phyloP scores from a whole-genome alignment of 371 early-diverging fungal species.

The Mortierella sp. region DNA sequence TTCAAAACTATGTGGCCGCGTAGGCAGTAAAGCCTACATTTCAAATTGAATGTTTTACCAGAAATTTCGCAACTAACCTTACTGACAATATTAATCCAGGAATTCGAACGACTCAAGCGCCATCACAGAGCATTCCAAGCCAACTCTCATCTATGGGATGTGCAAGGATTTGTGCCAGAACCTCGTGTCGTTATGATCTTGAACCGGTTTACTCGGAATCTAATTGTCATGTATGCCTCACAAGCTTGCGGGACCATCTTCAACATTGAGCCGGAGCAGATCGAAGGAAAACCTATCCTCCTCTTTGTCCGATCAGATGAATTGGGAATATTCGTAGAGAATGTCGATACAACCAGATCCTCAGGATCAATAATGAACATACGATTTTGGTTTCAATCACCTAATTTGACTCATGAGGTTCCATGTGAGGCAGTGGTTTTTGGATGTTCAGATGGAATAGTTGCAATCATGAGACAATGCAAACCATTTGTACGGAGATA shows the following conservation, averaged over 20 bases:
- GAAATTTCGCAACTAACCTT: neutral
- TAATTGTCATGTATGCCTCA: slow-evolving; percentile 42
- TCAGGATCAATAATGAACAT: slow-evolving; percentile 27
- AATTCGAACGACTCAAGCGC: slow-evolving; percentile 30
- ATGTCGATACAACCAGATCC: slow-evolving; percentile 31
- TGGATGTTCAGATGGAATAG: slow-evolving; percentile 31
- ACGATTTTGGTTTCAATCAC: slow-evolving; percentile 46
- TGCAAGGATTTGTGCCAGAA: slow-evolving; percentile 17
- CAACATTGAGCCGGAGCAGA: slow-evolving; percentile 12
- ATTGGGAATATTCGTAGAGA: slow-evolving; percentile 24
- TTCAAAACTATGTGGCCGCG: too few species aligned
- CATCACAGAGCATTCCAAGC: slow-evolving; percentile 27
- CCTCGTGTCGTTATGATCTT: slow-evolving; percentile 40
- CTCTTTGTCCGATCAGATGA: slow-evolving; percentile 38
- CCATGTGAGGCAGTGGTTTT: slow-evolving; percentile 38
- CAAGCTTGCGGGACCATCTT: slow-evolving; percentile 19
- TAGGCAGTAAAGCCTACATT: too few species aligned
- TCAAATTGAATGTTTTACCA: neutral
- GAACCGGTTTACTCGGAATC: slow-evolving; percentile 37
- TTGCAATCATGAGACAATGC: slow-evolving; percentile 22
- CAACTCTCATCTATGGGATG: slow-evolving; percentile 4
- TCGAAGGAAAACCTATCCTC: slow-evolving; percentile 34
- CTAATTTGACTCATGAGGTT: slow-evolving; percentile 17
- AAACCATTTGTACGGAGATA: slow-evolving; percentile 27
- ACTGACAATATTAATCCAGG: slow-evolving; percentile 1